A percentile compares a stretch with the other conserved stretches of the same genome.
phyloP scores from a whole-genome alignment of 2,329 filamentous ascomycete genomes.

The Zalaria obscura region DNA sequence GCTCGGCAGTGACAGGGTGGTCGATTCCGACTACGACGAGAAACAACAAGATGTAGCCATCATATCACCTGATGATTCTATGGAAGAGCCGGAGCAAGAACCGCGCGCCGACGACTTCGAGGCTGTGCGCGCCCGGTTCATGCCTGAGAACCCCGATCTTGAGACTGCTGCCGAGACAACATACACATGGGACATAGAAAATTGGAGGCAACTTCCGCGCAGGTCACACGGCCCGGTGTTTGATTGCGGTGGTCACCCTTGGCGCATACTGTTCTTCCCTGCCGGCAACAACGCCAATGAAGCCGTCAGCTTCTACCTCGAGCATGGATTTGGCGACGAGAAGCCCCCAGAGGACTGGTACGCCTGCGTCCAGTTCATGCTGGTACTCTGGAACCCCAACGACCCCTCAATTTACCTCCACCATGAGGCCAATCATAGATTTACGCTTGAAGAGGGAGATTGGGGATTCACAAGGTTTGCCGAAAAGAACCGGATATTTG shows the following conservation, averaged over 20 bases:
- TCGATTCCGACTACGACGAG: conserved; percentile 49
- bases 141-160: conserved; percentile 65
- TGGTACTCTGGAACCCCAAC: conserved; percentile 88
- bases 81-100: conserved; percentile 31
- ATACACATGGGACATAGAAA: conserved; percentile 75
- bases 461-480: conserved; percentile 98
- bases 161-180: conserved; percentile 63
- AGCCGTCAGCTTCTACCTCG: conserved; percentile 86
- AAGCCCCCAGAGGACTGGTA: conserved; percentile 85
- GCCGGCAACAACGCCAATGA: conserved; percentile 82
- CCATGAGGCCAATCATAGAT: conserved; percentile 82
- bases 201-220: conserved; percentile 63
- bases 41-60: conserved; percentile 43
- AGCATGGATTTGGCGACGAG: conserved; percentile 70
- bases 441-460: conserved; percentile 90
- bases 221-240: conserved; percentile 84
- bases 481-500: conserved; percentile 75
- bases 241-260: conserved; percentile 73
- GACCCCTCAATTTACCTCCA: conserved; percentile 69
- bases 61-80: conserved; percentile 44
- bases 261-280: conserved; percentile 92
- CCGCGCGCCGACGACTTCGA: conserved; percentile 51
- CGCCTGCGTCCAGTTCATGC: conserved; percentile 86
- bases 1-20: conserved; percentile 49
- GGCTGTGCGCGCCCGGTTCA: conserved; percentile 68